A percentile compares a stretch with the other conserved stretches of the same genome.
Conservation (phyloP, 1,284 basidiomycete species). For the Tilletia indica region DNA sequence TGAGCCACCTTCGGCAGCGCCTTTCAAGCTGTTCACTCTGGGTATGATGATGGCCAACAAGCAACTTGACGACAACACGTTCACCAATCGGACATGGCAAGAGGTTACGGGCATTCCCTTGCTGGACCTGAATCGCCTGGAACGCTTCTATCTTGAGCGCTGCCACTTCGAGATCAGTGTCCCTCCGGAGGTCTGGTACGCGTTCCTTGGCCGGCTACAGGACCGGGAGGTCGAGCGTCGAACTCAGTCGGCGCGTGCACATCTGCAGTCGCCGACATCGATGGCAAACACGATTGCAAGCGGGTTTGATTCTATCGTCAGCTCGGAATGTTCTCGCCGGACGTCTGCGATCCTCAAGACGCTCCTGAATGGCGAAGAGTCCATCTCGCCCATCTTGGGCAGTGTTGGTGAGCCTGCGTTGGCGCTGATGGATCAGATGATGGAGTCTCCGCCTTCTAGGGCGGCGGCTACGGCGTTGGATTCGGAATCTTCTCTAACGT, state of each 20-base stretch:
- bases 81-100: constrained; percentile 55
- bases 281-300: background rate
- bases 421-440: background rate
- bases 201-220: constrained; percentile 38
- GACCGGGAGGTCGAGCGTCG: constrained; percentile 32
- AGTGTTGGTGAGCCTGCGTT: constrained; percentile 6
- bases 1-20: constrained; percentile 44
- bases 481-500: background rate
- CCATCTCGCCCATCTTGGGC: constrained; percentile 15
- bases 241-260: background rate
- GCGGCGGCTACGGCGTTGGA: too few relatives aligned
- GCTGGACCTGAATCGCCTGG: constrained; percentile 50
- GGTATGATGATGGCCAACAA: constrained; percentile 56
- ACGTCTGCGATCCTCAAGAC: constrained; percentile 16
- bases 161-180: constrained; percentile 50
- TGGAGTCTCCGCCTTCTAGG: too few relatives aligned
- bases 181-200: constrained; percentile 47
- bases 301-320: background rate
- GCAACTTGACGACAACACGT: constrained; percentile 55
- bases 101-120: constrained; percentile 55
- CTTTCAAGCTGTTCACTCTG: constrained; percentile 52
- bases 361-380: constrained; percentile 17
- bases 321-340: background rate
- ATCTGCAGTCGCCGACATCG: background rate
- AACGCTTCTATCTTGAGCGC: constrained; percentile 49